phyloP scores from a whole-genome alignment of 495 filamentous ascomycete species.

The Niebla homalea region DNA sequence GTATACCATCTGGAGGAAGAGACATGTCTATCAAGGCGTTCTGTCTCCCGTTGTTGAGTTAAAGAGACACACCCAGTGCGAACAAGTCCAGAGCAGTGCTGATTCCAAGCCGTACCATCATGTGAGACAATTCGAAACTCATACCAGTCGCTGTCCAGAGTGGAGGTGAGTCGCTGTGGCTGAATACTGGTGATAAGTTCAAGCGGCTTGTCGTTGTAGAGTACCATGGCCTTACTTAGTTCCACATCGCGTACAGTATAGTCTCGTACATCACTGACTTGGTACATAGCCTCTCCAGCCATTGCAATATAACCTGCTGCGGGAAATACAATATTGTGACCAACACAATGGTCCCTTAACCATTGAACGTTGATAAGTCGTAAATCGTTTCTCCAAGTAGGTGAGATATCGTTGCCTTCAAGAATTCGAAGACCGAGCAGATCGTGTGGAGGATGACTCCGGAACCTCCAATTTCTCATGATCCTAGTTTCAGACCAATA shows the following conservation, averaged over 20 bases:
- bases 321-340: too few relatives aligned
- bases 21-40: not conserved
- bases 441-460: slow-evolving; percentile 4
- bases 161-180: slow-evolving; percentile 14
- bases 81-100: slow-evolving; percentile 23
- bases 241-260: not conserved
- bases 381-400: too few relatives aligned
- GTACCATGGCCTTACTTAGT: slow-evolving; percentile 10
- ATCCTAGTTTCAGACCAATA: slow-evolving; percentile 15
- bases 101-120: slow-evolving; percentile 21
- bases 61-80: not conserved
- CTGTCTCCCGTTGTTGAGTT: not conserved
- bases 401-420: too few relatives aligned
- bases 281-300: not conserved
- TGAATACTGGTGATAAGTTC: slow-evolving; percentile 6
- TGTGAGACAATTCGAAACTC: slow-evolving; percentile 23
- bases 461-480: slow-evolving; percentile 21
- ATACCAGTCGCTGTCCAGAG: slow-evolving; percentile 22
- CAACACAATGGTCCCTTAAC: too few relatives aligned
- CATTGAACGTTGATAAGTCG: too few relatives aligned
- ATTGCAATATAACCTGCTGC: too few relatives aligned
- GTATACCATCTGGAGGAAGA: not conserved
- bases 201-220: slow-evolving; percentile 8
- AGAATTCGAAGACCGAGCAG: slow-evolving; percentile 12
- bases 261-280: not conserved